Evolutionary conservation across 2,329 filamentous ascomycete genomes (phyloP).

Genomic region (Arthroderma uncinatum): DNA sequence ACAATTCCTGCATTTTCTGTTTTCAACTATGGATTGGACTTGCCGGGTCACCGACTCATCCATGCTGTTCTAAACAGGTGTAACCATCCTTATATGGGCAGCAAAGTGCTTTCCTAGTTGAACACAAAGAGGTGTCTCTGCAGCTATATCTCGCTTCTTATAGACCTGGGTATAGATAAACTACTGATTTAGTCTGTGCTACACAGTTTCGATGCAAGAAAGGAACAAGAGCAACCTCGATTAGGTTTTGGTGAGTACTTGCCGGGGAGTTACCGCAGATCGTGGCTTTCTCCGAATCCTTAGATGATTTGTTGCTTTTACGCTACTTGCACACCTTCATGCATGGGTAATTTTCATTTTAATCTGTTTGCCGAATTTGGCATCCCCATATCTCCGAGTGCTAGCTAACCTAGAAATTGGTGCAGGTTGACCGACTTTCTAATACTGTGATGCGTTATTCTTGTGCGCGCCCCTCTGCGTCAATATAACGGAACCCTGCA

Average conservation of each 20-base stretch:
- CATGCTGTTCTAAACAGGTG: neutral
- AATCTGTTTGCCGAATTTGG: neutral
- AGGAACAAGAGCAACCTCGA: neutral
- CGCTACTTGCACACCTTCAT: neutral
- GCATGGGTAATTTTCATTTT: neutral
- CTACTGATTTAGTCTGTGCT: neutral
- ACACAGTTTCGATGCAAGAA: neutral
- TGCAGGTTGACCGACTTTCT: neutral
- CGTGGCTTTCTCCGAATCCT: neutral
- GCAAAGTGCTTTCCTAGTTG: neutral
- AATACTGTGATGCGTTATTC: neutral
- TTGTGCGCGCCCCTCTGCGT: neutral
- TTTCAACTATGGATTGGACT: neutral
- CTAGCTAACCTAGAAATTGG: neutral
- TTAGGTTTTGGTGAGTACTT: neutral
- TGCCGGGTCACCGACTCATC: neutral
- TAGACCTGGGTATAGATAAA: neutral
- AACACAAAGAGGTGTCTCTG: neutral
- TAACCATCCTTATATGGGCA: neutral
- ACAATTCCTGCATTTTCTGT: neutral
- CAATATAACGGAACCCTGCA: neutral
- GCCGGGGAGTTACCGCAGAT: neutral
- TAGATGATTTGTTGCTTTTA: neutral
- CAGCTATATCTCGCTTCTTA: constrained; percentile 1
- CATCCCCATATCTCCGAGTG: neutral